phyloP scores from a whole-genome alignment of 352 stramenopile species.

The Phytophthora uliginosa region DNA sequence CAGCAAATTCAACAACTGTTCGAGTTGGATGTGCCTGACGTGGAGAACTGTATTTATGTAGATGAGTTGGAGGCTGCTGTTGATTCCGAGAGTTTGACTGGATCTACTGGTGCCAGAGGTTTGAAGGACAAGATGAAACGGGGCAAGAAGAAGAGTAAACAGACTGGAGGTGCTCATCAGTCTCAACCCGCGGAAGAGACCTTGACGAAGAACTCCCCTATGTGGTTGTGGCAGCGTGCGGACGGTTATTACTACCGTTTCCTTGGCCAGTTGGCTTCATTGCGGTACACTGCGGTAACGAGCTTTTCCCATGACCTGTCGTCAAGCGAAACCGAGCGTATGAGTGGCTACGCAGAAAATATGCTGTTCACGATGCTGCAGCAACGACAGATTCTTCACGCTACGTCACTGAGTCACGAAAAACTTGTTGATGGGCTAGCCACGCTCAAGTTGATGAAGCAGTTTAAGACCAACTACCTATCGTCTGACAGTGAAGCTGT shows the following conservation, averaged over 20 bases:
- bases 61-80: slow-evolving; percentile 66
- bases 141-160: slow-evolving; percentile 35
- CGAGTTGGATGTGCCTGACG: slow-evolving; percentile 83
- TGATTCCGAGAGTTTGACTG: slow-evolving; percentile 29
- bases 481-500: background rate
- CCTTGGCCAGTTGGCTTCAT: slow-evolving; percentile 75
- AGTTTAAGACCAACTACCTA: slow-evolving; percentile 50
- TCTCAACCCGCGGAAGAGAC: slow-evolving; percentile 17
- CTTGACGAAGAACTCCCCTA: slow-evolving; percentile 63
- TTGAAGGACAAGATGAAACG: slow-evolving; percentile 44
- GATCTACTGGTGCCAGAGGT: slow-evolving; percentile 10
- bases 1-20: slow-evolving; percentile 88
- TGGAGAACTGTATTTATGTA: slow-evolving; percentile 87
- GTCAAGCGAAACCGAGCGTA: slow-evolving; percentile 82
- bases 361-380: slow-evolving; percentile 91
- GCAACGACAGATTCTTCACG: slow-evolving; percentile 85
- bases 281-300: slow-evolving; percentile 84
- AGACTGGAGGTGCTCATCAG: slow-evolving; percentile 16
- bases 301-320: slow-evolving; percentile 91
- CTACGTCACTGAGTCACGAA: slow-evolving; percentile 77
- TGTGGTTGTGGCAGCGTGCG: slow-evolving; percentile 87
- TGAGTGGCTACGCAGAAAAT: slow-evolving; percentile 93
- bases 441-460: slow-evolving; percentile 60
- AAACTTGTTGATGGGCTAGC: slow-evolving; percentile 65
- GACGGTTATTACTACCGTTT: slow-evolving; percentile 94